Conservation (phyloP, 805 yeast species). For the Candida nitratophila region DNA sequence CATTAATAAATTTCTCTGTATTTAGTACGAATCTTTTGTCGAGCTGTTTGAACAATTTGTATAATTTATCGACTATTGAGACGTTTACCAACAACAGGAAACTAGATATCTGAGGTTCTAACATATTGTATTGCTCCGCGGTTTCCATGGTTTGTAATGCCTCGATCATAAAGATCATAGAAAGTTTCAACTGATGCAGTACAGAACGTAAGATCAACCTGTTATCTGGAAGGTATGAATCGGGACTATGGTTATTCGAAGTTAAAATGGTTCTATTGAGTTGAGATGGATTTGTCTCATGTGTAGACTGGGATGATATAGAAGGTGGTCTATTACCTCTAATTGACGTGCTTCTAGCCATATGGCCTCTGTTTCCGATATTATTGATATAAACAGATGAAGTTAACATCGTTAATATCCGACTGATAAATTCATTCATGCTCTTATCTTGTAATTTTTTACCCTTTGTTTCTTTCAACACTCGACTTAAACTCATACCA, state of each 20-base stretch:
- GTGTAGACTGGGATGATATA: no score
- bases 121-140: not conserved
- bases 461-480: not conserved
- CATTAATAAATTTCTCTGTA: constrained; percentile 6
- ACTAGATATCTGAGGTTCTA: constrained; percentile 2
- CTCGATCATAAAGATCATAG: not conserved
- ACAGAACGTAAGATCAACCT: constrained; percentile 2
- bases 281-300: no score
- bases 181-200: constrained; percentile 1
- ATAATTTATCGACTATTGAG: constrained; percentile 21
- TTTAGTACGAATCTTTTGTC: constrained; percentile 12
- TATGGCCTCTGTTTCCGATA: not conserved
- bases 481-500: not conserved
- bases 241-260: not conserved
- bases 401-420: not conserved
- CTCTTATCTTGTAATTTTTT: not conserved
- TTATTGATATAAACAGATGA: constrained; percentile 1
- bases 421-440: not conserved
- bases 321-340: not conserved
- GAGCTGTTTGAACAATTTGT: constrained; percentile 18
- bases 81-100: constrained; percentile 20
- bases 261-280: not conserved
- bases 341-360: not conserved
- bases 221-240: constrained; percentile 1
- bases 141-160: not conserved